phyloP scores from a whole-genome alignment of 768 basidiomycete genomes.

The Chalciporus pseudorubinellus region DNA sequence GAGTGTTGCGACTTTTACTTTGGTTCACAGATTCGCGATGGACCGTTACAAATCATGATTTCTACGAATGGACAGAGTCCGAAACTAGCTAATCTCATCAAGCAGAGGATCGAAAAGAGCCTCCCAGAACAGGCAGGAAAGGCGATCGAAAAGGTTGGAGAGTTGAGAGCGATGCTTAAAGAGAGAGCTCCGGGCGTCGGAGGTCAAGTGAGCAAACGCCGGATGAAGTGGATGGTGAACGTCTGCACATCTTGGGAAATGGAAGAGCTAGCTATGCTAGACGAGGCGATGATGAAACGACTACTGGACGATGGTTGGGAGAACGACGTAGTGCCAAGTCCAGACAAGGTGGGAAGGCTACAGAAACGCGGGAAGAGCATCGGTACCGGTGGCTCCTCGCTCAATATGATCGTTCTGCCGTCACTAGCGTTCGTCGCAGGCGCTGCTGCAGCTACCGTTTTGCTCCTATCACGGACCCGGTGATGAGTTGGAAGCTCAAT shows the following conservation, averaged over 20 bases:
- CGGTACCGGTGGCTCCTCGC: neutral
- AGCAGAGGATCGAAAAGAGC: constrained; percentile 60
- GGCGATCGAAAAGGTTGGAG: constrained; percentile 79
- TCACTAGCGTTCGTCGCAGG: constrained; percentile 45
- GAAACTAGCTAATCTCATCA: constrained; percentile 82
- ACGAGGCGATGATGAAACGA: constrained; percentile 59
- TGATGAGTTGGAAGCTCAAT: constrained; percentile 16
- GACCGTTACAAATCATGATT: constrained; percentile 93
- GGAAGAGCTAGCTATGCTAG: constrained; percentile 71
- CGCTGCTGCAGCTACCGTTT: constrained; percentile 35
- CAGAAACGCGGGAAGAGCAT: constrained; percentile 8
- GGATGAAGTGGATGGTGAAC: constrained; percentile 92
- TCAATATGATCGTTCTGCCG: constrained; percentile 26
- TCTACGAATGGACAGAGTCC: constrained; percentile 95
- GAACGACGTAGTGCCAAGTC: constrained; percentile 46
- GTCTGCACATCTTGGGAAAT: constrained; percentile 85
- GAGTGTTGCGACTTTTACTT: constrained; percentile 98
- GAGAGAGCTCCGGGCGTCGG: constrained; percentile 81
- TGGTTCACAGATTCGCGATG: constrained; percentile 87
- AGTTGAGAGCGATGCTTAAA: constrained; percentile 68
- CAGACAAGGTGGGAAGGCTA: constrained; percentile 40
- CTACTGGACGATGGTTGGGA: constrained; percentile 90
- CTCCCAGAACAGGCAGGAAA: constrained; percentile 71
- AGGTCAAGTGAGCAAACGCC: constrained; percentile 65
- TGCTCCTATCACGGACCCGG: constrained; percentile 31